These are phyloP conservation scores for Ulota crispa DNA, from an alignment of 225 moss, liverwort and hornwort genomes.

Conservation along the genomic window DNA sequence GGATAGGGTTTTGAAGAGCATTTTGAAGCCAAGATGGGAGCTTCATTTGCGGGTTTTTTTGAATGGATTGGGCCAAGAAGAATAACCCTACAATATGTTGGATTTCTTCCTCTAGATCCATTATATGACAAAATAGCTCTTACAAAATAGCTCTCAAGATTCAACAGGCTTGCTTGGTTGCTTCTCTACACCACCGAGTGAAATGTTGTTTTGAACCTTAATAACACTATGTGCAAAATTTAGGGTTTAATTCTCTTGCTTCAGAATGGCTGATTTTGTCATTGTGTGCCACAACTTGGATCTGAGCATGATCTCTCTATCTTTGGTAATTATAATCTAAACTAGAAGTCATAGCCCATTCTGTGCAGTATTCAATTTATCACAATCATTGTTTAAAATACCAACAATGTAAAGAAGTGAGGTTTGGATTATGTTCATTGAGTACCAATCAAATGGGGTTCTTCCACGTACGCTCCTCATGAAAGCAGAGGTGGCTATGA, in stretches of 20 bases:
- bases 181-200: not conserved
- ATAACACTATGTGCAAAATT: not conserved
- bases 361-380: not conserved
- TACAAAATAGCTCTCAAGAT: no score
- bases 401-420: not conserved
- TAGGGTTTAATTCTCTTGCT: not conserved
- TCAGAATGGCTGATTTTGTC: not conserved
- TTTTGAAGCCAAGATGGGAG: not conserved
- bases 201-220: not conserved
- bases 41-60: not conserved
- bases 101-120: not conserved
- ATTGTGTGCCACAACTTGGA: not conserved
- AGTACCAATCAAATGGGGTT: not conserved
- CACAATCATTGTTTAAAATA: not conserved
- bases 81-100: not conserved
- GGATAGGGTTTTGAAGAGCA: not conserved
- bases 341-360: no score
- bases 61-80: not conserved
- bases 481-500: not conserved
- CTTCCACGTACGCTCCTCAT: not conserved
- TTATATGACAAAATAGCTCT: not conserved
- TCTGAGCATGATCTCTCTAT: not conserved
- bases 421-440: not conserved
- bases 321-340: not conserved
- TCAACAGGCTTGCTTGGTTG: not conserved